Evolutionary conservation across 2,329 filamentous ascomycete genomes (phyloP).

Genomic region (Camptophora hylomeconis): DNA sequence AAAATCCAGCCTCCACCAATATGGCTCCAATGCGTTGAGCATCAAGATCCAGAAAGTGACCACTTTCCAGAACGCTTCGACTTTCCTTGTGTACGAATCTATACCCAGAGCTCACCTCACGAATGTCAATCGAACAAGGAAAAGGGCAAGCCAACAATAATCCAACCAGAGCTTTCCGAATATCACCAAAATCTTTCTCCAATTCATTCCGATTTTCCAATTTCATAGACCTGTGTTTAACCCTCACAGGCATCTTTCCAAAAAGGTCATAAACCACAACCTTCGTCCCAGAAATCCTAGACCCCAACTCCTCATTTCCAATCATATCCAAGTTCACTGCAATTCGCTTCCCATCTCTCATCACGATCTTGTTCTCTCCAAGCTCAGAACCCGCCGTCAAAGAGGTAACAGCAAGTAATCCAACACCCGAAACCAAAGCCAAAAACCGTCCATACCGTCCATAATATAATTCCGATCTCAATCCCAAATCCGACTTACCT

Average conservation of each 20-base stretch:
- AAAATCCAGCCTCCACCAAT: too few relatives aligned
- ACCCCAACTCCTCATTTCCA: slow-evolving; percentile 1
- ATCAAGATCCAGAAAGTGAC: too few relatives aligned
- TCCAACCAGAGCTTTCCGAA: slow-evolving; percentile 47
- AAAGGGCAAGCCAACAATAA: slow-evolving; percentile 58
- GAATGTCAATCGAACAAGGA: slow-evolving; percentile 44
- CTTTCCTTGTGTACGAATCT: too few relatives aligned
- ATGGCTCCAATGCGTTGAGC: too few relatives aligned
- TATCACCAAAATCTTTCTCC: slow-evolving; percentile 51
- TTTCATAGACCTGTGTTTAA: slow-evolving; percentile 58
- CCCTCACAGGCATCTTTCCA: slow-evolving; percentile 77
- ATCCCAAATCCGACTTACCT: too few relatives aligned
- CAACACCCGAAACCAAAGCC: slow-evolving; percentile 61
- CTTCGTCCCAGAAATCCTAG: slow-evolving; percentile 63
- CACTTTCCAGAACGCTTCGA: too few relatives aligned
- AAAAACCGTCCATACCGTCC: slow-evolving; percentile 65
- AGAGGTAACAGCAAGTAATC: slow-evolving; percentile 65
- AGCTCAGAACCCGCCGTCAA: slow-evolving; percentile 44
- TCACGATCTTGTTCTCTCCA: too few relatives aligned
- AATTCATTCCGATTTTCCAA: slow-evolving; percentile 38
- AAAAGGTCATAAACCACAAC: slow-evolving; percentile 71
- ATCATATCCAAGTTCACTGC: not conserved
- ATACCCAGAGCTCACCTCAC: too few relatives aligned
- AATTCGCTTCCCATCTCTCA: too few relatives aligned
- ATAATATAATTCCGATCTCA: too few relatives aligned